These are phyloP conservation scores for Pisolithus microcarpus DNA, from an alignment of 768 basidiomycete species.

Conservation along the genomic window DNA sequence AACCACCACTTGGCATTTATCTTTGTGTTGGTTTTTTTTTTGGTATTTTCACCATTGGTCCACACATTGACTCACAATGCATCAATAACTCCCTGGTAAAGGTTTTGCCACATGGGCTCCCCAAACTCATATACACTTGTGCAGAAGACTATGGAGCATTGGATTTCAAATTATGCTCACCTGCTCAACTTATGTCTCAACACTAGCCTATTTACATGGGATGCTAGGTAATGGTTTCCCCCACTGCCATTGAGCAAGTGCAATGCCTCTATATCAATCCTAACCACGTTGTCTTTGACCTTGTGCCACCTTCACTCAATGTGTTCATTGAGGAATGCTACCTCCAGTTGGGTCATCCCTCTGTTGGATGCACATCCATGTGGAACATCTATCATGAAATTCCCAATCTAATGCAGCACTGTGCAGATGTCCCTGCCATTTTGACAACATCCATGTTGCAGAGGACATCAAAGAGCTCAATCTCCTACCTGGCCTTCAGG, in stretches of 20 bases:
- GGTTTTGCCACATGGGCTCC: too few relatives aligned
- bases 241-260: conserved; percentile 13
- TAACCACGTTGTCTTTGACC: conserved; percentile 28
- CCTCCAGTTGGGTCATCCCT: conserved; percentile 15
- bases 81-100: too few relatives aligned
- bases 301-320: conserved; percentile 27
- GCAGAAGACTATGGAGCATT: too few relatives aligned
- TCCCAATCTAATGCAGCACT: background rate
- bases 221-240: conserved; percentile 13
- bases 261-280: conserved; percentile 24
- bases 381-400: conserved; percentile 9
- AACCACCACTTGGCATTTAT: too few relatives aligned
- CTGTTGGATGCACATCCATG: conserved; percentile 12
- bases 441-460: background rate
- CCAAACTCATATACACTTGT: too few relatives aligned
- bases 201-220: too few relatives aligned
- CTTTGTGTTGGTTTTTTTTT: too few relatives aligned
- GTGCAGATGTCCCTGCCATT: background rate
- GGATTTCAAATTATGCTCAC: too few relatives aligned
- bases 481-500: background rate
- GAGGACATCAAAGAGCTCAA: background rate
- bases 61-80: too few relatives aligned
- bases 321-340: conserved; percentile 14
- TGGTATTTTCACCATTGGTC: too few relatives aligned
- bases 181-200: too few relatives aligned